Evolutionary conservation across 2,329 filamentous ascomycete species (phyloP), one percentile per base, ranked within the genome.

Genomic region (Tolypocladium album): DNA sequence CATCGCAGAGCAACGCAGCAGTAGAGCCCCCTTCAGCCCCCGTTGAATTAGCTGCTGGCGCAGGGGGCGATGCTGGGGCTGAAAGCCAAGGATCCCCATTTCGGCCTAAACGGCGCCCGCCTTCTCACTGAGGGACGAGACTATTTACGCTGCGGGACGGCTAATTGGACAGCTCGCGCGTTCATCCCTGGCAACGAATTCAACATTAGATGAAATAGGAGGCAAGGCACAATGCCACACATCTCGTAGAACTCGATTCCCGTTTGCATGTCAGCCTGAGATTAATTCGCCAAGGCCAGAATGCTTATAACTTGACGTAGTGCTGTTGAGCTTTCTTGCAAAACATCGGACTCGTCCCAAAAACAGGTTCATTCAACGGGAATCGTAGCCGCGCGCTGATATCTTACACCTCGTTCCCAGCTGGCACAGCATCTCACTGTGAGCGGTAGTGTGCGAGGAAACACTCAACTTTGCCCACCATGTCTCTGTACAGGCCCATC

Each of bases 401-500:
- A 34, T 6, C 47, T 34, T 36, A n/a, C 17, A 8, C 17, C 47
- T 34, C 27, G 4, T 36, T 20, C 17, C 17, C 5, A 2, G 17
- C 12, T 13, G 47, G n/a, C 27, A 6, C 20, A 4, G 12, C 17
- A 3, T 36, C 17, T 53, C 17, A 36, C 24, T 13, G 50, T 36
- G 31, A 9, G n/a, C 50, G 9, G 11, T 31, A 31, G 38, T 27
- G 13, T 34, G 13, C 43, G n/a, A 4, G n/a, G 2, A 2, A 12
- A 2, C 17, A 42, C n/a, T 27, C 20, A 56, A 12, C 55, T 20
- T 34, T 9, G 5, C 20, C 27, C 22, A 42, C 8, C 40, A 67
- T 66, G 63, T 65, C 64, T 31, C 60, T 64, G 63, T 64, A 61
- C 52, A 59, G 27, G 9, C 27, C 34, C 31, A 34, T 27, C 27